Conservation (phyloP, 2,329 filamentous ascomycete species). For the Stagonosporopsis vannaccii region DNA sequence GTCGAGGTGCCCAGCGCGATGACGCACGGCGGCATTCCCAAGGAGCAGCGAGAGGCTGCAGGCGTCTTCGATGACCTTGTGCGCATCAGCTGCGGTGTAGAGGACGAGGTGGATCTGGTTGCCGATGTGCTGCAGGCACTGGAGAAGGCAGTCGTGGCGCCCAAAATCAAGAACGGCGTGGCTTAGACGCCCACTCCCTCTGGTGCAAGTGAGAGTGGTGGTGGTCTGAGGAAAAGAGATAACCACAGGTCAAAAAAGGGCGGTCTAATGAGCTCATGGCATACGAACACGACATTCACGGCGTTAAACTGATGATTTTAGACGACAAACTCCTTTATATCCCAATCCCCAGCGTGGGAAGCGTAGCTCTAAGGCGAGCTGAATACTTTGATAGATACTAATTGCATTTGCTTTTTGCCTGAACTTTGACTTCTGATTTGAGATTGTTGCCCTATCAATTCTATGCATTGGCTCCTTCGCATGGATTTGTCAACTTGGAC, state of each 20-base stretch:
- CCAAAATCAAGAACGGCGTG: slow-evolving; percentile 48
- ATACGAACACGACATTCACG: slow-evolving; percentile 3
- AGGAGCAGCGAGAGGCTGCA: slow-evolving; percentile 86
- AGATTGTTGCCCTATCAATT: not conserved
- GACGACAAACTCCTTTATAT: slow-evolving; percentile 25
- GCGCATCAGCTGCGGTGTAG: slow-evolving; percentile 90
- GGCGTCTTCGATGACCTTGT: slow-evolving; percentile 96
- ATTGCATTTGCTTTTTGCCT: slow-evolving; percentile 7
- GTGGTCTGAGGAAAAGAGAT: not conserved
- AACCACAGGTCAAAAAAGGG: slow-evolving; percentile 15
- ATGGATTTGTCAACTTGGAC: no score
- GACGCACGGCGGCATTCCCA: slow-evolving; percentile 96
- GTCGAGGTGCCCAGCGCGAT: slow-evolving; percentile 93
- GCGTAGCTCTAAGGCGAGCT: slow-evolving; percentile 23
- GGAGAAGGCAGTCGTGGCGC: slow-evolving; percentile 71
- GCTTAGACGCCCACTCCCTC: not conserved
- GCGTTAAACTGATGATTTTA: slow-evolving; percentile 19
- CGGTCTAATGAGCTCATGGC: slow-evolving; percentile 19
- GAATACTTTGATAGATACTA: slow-evolving; percentile 10
- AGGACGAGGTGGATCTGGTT: slow-evolving; percentile 85
- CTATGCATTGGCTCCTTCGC: no score
- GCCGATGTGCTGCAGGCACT: slow-evolving; percentile 84
- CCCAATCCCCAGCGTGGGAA: slow-evolving; percentile 20
- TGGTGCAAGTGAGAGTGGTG: not conserved
- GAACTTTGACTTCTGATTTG: not conserved